Percentiles rank a stretch among this genome's conserved stretches.
phyloP scores from a whole-genome alignment of 129 eudicot genomes.

The Flaveria sonorensis region DNA sequence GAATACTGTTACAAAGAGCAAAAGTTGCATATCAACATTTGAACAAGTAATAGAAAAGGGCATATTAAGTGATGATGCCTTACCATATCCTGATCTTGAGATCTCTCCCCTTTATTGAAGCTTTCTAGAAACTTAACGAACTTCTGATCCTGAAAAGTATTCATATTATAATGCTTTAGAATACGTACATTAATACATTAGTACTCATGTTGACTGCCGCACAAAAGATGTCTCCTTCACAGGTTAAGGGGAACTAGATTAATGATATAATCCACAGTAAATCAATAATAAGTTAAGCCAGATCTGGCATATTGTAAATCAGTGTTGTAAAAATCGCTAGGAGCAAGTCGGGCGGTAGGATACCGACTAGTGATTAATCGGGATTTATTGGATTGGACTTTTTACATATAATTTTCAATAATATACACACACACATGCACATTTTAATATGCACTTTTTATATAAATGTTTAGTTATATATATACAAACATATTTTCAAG shows the following conservation, averaged over 20 bases:
- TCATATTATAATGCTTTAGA: conserved; percentile 1
- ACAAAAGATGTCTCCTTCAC: conserved; percentile 2
- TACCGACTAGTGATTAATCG: too few species aligned
- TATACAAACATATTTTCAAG: too few species aligned
- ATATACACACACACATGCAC: too few species aligned
- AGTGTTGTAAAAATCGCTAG: too few species aligned
- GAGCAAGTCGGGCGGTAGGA: too few species aligned
- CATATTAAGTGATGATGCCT: conserved; percentile 27
- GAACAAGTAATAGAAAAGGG: not conserved
- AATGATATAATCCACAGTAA: not conserved
- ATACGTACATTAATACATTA: not conserved
- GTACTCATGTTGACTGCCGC: not conserved
- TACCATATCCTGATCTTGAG: conserved; percentile 62
- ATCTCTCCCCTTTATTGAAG: conserved; percentile 41
- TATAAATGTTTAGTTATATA: too few species aligned
- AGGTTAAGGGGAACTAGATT: not conserved
- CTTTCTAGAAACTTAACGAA: conserved; percentile 62
- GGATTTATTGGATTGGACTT: too few species aligned
- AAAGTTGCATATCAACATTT: not conserved
- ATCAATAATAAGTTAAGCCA: not conserved
- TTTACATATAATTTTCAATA: too few species aligned
- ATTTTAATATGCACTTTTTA: too few species aligned
- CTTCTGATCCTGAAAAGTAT: conserved; percentile 64
- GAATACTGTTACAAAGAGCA: conserved; percentile 48
- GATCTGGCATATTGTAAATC: not conserved